Evolutionary conservation across 768 basidiomycete species (phyloP), one percentile per base, ranked within the genome.

Genomic region (Panaeolus cyanescens): DNA sequence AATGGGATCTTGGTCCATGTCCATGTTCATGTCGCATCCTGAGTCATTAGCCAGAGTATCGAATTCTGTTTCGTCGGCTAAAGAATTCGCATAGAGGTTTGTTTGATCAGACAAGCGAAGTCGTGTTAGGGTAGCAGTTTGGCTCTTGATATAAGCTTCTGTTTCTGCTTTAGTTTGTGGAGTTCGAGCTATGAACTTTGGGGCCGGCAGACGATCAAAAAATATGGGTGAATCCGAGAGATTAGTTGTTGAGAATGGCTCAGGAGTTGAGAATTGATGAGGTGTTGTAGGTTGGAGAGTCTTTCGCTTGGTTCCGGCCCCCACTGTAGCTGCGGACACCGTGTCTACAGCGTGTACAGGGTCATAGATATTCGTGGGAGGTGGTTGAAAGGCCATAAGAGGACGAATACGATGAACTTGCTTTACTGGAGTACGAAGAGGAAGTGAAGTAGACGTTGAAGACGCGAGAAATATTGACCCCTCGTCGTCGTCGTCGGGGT

Each of bases 251-350:
- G 81, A 55, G 10, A 88, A 65, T 73, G 84, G 70, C 61, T 85
- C 75, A 63, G 86, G 77, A 32, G 80, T 79, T 54, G 83, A 76
- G 39, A 50, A 33, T 34, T 75, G 77, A 33, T 82, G 80, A 4
- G 89, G 89, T 9, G 88, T 90, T 15, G 45, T n/a, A n/a, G n/a
- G 64, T 72, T 80, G 55, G 74, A 45, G 77, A 5, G 87, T 86
- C 70, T 90, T 91, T 68, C 89, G 86, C 71, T 91, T 91, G 1
- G 83, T 85, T 37, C 88, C 87, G 2, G 81, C 75, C 12, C 80
- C 79, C 34, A 78, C 66, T 12, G 72, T 73, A 50, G 75, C 65
- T 32, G 62, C 67, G 53, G 73, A 64, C 34, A 60, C 55, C 5
- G 64, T 45, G 40, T 71, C 54, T 5, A 68, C 65, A 4, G 67